Percentiles rank a stretch among this genome's conserved stretches.
phyloP scores from a whole-genome alignment of 148 eudicot species.

The Silene conica region DNA sequence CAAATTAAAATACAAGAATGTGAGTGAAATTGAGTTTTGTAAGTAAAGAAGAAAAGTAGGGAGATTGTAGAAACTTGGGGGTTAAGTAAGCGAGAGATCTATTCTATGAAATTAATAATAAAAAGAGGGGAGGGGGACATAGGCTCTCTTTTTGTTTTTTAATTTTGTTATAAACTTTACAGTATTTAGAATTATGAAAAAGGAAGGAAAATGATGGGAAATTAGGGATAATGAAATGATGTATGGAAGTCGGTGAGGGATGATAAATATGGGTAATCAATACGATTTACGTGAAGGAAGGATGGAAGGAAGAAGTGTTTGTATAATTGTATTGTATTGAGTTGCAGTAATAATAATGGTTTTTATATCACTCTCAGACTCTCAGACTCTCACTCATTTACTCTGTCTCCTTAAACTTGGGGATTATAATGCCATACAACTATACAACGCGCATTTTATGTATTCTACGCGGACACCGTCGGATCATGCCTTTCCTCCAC shows the following conservation, averaged over 20 bases:
- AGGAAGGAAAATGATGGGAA: neutral
- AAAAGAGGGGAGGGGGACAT: neutral
- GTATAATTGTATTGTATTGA: neutral
- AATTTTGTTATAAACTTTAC: neutral
- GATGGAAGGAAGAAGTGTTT: no score
- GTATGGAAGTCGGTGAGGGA: neutral
- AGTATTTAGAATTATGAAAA: neutral
- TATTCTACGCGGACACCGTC: neutral
- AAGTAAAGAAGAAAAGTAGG: neutral
- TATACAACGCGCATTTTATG: neutral
- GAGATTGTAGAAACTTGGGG: neutral
- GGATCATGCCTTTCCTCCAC: no score
- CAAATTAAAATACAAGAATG: neutral
- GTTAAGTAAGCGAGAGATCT: conserved; percentile 2
- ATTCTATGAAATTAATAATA: neutral
- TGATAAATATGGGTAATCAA: neutral
- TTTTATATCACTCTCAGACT: no score
- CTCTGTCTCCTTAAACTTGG: neutral
- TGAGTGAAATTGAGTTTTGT: neutral
- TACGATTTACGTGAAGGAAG: neutral
- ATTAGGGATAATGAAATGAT: neutral
- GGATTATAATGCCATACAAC: neutral
- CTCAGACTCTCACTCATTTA: neutral
- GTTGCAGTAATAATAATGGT: neutral
- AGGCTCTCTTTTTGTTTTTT: neutral